Base-by-base conservation (phyloP, 176 grass and related monocot genomes). In the Aegilops tauschii region DNA sequence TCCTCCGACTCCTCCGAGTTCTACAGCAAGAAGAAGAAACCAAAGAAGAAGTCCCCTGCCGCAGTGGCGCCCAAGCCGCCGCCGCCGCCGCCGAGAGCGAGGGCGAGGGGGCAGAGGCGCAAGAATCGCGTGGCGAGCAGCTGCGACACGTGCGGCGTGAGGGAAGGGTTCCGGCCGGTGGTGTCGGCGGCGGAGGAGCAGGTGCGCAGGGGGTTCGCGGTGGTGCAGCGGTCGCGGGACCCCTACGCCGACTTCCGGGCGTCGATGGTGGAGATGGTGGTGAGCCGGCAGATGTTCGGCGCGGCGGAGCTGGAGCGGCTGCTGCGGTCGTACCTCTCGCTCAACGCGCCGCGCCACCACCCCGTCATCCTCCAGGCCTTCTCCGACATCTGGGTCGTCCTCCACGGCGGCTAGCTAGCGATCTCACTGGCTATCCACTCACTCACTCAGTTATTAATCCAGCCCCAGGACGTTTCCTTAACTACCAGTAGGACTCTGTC, bases 1-100 rank as follows among this genome's bases (percentile, higher is more conserved):
- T 94, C 97, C 58, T 99, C 97, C 66, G 97, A 99, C 86, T 99
- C 97, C 61, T 96, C 97, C 28, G 97, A 96, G 85, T 99, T 99
- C 90, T 99, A 99, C 89, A 91, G 83, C 63, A 92, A 92, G 52
- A 90, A 78, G 39, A 91, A 68, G 6, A 67, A 47, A 6, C 73
- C 58, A 12, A 18, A 25, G 34, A 70, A 75, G 3, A 90, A 40
- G 71, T 17, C 78, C 71, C 29, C 83, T 1, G 29, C 87, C 3
- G 34, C 70, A 4, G 20, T 58, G 5, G 37, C 50, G 0, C 3
- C 25, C 21, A 83, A 86, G 9, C 71, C 63, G 17, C 31, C 52
- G 2, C 29, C 52, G 2, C 29, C 44, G 5, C 36, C 79, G 9
- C 30, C 2, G 4, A 13, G 29, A 3, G 9, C 61, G 17, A n/a